Base-by-base conservation (phyloP, 768 basidiomycete genomes). In the Lactarius indigo region DNA sequence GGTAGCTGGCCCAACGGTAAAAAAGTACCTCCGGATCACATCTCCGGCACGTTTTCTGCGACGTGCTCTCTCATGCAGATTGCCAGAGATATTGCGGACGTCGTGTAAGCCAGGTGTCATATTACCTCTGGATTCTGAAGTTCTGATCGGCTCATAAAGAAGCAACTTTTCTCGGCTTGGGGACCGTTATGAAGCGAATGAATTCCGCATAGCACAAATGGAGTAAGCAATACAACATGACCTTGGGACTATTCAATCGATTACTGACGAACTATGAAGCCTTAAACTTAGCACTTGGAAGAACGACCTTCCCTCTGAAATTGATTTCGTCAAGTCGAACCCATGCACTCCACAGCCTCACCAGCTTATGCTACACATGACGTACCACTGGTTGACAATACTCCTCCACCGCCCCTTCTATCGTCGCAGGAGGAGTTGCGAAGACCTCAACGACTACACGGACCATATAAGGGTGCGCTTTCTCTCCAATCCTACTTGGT, bases 1-100 rank as follows among this genome's bases (percentile, higher is more conserved):
- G 85, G 80, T 79, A 74, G 76, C 57, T 78, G 83, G 72, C 75
- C 77, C 5, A 77, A 79, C 8, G 74, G 78, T 7, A 78, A 78
- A 20, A 69, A 44, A 28, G 20, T 50, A 41, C 31, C 37, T 3
- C 64, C 70, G 2, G 69, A 63, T 18, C 64, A 58, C n/a, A 57
- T 71, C 37, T 63, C 70, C 10, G 61, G 62, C 31, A 71, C 68
- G 20, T 71, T 71, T 57, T 37, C 59, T 18, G 68, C 64, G 5
- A 71, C 70, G 3, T 69, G 68, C 23, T 60, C 64, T n/a, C 63
- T 71, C 42, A 66, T 71, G 55, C 64, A 64, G 33, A 70, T 71
- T 57, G 70, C 70, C 13, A 50, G 70, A 35, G 56, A 70, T 9
- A 63, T 71, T 35, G 28, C 63, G 17, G 65, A 69, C 30, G 63